Evolutionary conservation across 148 eudicot species (phyloP).

Genomic region (Linanthus parryae): DNA sequence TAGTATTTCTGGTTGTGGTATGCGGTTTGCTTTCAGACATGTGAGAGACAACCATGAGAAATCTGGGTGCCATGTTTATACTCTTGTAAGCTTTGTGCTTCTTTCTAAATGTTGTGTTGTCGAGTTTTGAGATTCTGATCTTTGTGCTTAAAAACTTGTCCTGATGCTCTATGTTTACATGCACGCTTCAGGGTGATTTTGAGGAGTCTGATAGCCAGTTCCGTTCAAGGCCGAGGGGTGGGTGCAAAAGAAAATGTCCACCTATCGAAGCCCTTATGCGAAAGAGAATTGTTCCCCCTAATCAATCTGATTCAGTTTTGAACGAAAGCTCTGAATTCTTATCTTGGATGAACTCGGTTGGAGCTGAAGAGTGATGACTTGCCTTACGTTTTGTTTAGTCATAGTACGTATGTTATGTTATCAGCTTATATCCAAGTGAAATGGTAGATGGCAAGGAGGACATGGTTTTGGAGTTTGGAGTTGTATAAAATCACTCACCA

Average conservation of each 20-base stretch:
- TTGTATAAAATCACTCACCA: too few relatives aligned
- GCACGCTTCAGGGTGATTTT: slow-evolving; percentile 54
- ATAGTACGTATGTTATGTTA: too few relatives aligned
- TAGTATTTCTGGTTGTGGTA: slow-evolving; percentile 63
- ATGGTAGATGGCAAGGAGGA: too few relatives aligned
- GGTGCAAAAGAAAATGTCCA: slow-evolving; percentile 32
- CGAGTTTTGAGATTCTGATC: too few relatives aligned
- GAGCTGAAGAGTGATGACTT: slow-evolving; percentile 20
- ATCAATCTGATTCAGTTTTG: slow-evolving; percentile 14
- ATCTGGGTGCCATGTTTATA: slow-evolving; percentile 54
- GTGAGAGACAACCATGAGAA: slow-evolving; percentile 91
- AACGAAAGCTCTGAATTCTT: slow-evolving; percentile 25
- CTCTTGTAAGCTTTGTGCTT: slow-evolving; percentile 29
- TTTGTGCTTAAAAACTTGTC: too few relatives aligned
- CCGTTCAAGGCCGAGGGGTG: slow-evolving; percentile 46
- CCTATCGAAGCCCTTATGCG: slow-evolving; percentile 27
- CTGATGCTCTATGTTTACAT: too few relatives aligned
- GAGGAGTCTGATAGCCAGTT: slow-evolving; percentile 40
- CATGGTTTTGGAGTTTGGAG: too few relatives aligned
- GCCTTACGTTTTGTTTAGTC: too few relatives aligned
- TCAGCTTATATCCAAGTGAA: too few relatives aligned
- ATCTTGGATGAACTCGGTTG: slow-evolving; percentile 22
- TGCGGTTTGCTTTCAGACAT: slow-evolving; percentile 83
- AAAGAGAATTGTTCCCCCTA: slow-evolving; percentile 36
- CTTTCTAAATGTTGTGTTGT: too few relatives aligned